These are phyloP conservation scores for Nannochloropsis granulata DNA, from an alignment of 108 stramenopile genomes.

Conservation along the genomic window DNA sequence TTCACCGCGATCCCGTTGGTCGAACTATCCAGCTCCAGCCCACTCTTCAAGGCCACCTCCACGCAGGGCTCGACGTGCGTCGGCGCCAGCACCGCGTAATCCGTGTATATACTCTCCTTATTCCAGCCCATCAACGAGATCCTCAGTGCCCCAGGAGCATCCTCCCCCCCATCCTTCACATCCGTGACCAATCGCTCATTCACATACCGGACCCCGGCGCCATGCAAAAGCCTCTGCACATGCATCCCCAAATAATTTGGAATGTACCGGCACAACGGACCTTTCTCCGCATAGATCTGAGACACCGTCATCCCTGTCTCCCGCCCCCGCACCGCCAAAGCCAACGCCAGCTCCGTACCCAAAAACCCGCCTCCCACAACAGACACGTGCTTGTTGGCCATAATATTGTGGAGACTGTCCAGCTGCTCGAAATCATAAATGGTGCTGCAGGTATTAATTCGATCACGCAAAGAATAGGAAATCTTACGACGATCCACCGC, in stretches of 20 bases:
- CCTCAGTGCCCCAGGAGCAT: not conserved
- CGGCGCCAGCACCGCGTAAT: slow-evolving; percentile 27
- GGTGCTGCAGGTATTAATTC: slow-evolving; percentile 7
- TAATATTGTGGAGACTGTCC: slow-evolving; percentile 3
- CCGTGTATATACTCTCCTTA: slow-evolving; percentile 3
- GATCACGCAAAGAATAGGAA: not conserved
- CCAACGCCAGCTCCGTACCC: slow-evolving; percentile 31
- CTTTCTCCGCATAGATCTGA: slow-evolving; percentile 23
- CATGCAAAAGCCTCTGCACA: not conserved
- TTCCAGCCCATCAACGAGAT: not conserved
- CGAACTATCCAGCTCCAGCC: not conserved
- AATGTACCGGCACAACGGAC: slow-evolving; percentile 3
- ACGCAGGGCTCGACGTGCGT: slow-evolving; percentile 20
- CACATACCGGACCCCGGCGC: not conserved
- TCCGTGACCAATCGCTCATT: not conserved
- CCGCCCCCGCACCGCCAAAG: slow-evolving; percentile 16
- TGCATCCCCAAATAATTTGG: slow-evolving; percentile 15
- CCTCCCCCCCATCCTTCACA: not conserved
- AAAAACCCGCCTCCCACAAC: slow-evolving; percentile 32
- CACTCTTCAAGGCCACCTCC: slow-evolving; percentile 13
- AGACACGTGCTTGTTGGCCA: slow-evolving; percentile 2
- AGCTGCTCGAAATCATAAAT: slow-evolving; percentile 18
- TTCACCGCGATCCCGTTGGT: slow-evolving; percentile 30
- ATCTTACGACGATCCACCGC: not conserved
- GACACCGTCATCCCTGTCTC: slow-evolving; percentile 12